A percentile compares a stretch with the other conserved stretches of the same genome.
Evolutionary conservation across 179 eudicot species (phyloP).

Genomic region (Pouteria campechiana): DNA sequence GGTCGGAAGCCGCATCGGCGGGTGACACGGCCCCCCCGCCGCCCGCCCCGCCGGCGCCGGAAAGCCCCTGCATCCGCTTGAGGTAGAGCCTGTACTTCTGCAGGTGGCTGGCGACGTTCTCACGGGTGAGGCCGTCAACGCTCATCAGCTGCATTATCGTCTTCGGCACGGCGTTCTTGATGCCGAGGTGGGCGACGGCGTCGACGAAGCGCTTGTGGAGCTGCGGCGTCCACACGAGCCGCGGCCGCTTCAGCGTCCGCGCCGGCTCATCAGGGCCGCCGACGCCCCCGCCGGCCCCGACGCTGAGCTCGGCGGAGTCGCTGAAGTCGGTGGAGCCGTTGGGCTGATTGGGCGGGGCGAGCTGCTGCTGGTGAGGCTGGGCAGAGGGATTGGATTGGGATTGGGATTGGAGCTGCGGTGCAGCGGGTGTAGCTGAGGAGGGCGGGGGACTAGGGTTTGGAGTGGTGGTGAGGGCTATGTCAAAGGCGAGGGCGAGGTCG

Average conservation of each 20-base stretch:
- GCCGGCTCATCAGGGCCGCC: conserved; percentile 35
- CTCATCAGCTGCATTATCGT: conserved; percentile 39
- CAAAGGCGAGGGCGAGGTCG: conserved; percentile 80
- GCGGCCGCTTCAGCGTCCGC: conserved; percentile 30
- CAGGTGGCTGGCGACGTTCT: conserved; percentile 34
- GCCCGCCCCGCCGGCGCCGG: conserved; percentile 5
- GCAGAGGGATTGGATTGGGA: conserved; percentile 12
- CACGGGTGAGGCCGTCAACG: conserved; percentile 30
- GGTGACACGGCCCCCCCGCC: background rate
- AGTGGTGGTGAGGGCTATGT: conserved; percentile 20
- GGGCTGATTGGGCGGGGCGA: conserved; percentile 6
- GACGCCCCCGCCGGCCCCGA: conserved; percentile 24
- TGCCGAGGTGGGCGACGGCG: conserved; percentile 33
- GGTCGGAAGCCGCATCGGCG: conserved; percentile 68
- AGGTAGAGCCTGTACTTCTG: conserved; percentile 29
- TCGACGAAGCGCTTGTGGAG: conserved; percentile 38
- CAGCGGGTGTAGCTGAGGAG: conserved; percentile 10
- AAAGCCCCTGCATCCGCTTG: conserved; percentile 27
- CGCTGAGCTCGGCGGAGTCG: conserved; percentile 44
- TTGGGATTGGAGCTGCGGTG: conserved; percentile 10
- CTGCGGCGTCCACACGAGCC: conserved; percentile 39
- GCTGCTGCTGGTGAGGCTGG: no score
- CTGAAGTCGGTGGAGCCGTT: conserved; percentile 47
- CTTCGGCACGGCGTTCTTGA: conserved; percentile 36
- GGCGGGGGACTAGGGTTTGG: conserved; percentile 15